These are phyloP conservation scores for Chlamydomonas eustigma DNA, from an alignment of 139 green algal genomes.

Conservation along the genomic window DNA sequence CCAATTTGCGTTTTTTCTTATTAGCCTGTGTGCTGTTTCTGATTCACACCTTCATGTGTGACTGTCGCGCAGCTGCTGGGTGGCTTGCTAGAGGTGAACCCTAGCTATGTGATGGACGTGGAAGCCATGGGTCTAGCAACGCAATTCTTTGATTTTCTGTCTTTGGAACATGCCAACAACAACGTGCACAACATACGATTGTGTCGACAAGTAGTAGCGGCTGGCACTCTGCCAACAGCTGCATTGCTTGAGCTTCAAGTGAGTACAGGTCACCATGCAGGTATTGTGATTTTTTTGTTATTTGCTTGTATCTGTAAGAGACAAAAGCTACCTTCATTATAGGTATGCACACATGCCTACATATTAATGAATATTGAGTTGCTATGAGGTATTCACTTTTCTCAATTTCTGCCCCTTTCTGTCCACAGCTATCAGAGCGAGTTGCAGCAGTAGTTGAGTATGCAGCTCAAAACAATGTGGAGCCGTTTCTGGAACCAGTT, in stretches of 20 bases:
- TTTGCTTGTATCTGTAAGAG: no score
- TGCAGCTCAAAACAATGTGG: conserved; percentile 72
- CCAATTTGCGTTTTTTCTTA: no score
- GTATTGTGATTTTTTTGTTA: no score
- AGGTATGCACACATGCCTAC: no score
- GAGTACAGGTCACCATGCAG: background rate
- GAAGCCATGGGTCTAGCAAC: conserved; percentile 54
- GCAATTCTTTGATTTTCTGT: conserved; percentile 83
- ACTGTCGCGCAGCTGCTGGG: conserved; percentile 52
- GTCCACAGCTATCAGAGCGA: conserved; percentile 24
- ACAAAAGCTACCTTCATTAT: no score
- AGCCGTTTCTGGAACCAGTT: conserved; percentile 80
- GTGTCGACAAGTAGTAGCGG: conserved; percentile 50
- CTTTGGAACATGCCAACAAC: conserved; percentile 84
- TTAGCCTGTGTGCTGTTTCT: no score
- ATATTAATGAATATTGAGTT: no score
- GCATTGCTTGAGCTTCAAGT: conserved; percentile 38
- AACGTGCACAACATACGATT: conserved; percentile 92
- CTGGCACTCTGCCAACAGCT: conserved; percentile 24
- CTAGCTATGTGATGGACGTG: conserved; percentile 42
- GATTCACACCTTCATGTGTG: no score
- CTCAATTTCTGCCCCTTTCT: background rate
- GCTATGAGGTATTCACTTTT: no score
- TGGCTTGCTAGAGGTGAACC: conserved; percentile 53
- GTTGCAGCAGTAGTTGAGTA: conserved; percentile 76